phyloP scores from a whole-genome alignment of 1,284 basidiomycete genomes.

The Blastosporella zonata region DNA sequence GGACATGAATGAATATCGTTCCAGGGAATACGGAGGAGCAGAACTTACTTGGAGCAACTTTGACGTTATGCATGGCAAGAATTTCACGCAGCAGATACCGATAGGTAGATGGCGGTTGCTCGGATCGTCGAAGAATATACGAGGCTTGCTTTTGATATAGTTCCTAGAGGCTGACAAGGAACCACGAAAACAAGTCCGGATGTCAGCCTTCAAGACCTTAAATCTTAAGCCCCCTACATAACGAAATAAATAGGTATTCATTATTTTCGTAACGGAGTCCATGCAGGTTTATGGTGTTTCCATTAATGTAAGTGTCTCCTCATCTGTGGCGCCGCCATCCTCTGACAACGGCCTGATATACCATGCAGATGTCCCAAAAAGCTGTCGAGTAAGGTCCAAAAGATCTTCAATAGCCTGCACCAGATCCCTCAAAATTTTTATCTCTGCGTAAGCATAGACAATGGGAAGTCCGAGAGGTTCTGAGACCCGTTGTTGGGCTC shows the following conservation, averaged over 20 bases:
- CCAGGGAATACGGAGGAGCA: not conserved
- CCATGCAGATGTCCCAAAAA: slow-evolving; percentile 49
- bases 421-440: slow-evolving; percentile 40
- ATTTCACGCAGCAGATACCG: not conserved
- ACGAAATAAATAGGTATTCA: too few relatives aligned
- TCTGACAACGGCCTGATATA: slow-evolving; percentile 21
- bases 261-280: too few relatives aligned
- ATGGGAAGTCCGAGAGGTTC: slow-evolving; percentile 35
- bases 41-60: slow-evolving; percentile 13
- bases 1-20: not conserved
- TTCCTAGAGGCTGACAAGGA: not conserved
- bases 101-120: not conserved
- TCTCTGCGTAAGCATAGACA: slow-evolving; percentile 46
- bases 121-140: not conserved
- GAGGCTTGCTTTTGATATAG: not conserved
- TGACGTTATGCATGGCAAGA: slow-evolving; percentile 5
- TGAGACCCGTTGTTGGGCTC: slow-evolving; percentile 29
- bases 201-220: not conserved
- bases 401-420: slow-evolving; percentile 44
- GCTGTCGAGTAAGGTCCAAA: slow-evolving; percentile 36
- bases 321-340: not conserved
- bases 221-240: too few relatives aligned
- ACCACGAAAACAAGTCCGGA: not conserved
- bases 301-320: not conserved
- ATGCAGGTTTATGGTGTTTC: not conserved